A percentile compares a stretch with the other conserved stretches of the same genome.
phyloP scores from a whole-genome alignment of 306 rosid species.

The Senna siamea region DNA sequence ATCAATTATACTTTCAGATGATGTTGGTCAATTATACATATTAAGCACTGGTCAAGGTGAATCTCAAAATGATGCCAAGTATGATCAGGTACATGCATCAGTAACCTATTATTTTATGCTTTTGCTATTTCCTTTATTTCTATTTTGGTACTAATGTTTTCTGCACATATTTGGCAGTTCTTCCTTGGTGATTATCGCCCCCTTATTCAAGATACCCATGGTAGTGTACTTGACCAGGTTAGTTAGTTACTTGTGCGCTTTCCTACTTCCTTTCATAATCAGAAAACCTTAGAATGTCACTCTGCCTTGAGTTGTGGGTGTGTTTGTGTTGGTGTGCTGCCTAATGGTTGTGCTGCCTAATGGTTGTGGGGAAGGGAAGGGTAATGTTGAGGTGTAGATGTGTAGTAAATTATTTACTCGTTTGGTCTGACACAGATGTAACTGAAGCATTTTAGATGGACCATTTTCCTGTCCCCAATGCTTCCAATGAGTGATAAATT shows the following conservation, averaged over 20 bases:
- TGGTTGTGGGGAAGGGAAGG: background rate
- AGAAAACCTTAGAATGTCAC: slow-evolving; percentile 27
- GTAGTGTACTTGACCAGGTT: slow-evolving; percentile 95
- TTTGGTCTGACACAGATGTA: too few relatives aligned
- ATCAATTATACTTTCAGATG: slow-evolving; percentile 92
- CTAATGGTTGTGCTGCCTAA: background rate
- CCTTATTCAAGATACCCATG: slow-evolving; percentile 79
- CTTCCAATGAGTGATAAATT: slow-evolving; percentile 5
- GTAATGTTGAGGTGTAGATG: slow-evolving; percentile 9
- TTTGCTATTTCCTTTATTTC: slow-evolving; percentile 34
- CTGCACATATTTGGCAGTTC: slow-evolving; percentile 63
- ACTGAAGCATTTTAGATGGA: slow-evolving; percentile 17
- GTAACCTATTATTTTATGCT: slow-evolving; percentile 24
- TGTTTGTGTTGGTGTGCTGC: slow-evolving; percentile 11
- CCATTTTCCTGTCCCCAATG: background rate
- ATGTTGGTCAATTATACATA: slow-evolving; percentile 93
- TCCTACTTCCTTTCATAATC: slow-evolving; percentile 2
- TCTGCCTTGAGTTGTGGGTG: slow-evolving; percentile 19
- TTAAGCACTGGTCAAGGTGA: slow-evolving; percentile 95
- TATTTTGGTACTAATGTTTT: slow-evolving; percentile 34
- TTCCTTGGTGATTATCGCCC: slow-evolving; percentile 99
- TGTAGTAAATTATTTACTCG: too few relatives aligned
- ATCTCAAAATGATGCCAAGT: slow-evolving; percentile 91
- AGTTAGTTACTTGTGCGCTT: slow-evolving; percentile 37
- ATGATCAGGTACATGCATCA: slow-evolving; percentile 77